Evolutionary conservation across 2,329 filamentous ascomycete species (phyloP), one percentile per base, ranked within the genome.

Genomic region (Penicillium sp.): DNA sequence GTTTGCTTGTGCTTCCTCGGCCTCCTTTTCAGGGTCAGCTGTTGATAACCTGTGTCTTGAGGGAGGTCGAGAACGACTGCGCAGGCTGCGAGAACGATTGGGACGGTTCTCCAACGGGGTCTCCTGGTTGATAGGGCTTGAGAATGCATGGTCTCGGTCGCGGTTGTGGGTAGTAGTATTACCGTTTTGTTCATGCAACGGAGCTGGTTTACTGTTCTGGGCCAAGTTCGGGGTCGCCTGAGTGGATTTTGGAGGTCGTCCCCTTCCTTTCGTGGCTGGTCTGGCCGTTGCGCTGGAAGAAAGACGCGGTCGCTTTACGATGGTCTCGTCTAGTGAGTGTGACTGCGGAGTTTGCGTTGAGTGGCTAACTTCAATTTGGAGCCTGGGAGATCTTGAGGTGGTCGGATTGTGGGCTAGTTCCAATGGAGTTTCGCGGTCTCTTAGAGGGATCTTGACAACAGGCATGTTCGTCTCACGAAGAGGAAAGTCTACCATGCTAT

Each of bases 221-320:
- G 62, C 35, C 1, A 55, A 6, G 7, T 64, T 59, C 0, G 63
- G 58, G 5, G 64, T 26, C 2, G 64, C 29, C 8, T 68, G 66
- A 52, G 56, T 68, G 21, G 73, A 76, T 61, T 72, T 75, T 38
- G 69, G 67, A 1, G 74, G 73, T 9, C 75, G 71, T 2, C 74
- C 74, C 15, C 46, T 53, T 48, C 60, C 66, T 61, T 38, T 71
- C 35, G 64, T 70, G 7, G 64, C 64, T 23, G 56, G 5, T 7
- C 30, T 64, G n/a, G 56, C 6, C 6, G 23, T 52, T 47, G 26
- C 19, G 47, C 58, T 64, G 19, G 61, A 38, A 3, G 63, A 66
- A 8, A 77, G 66, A 15, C 76, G 72, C 5, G 67, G 73, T 15
- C 75, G 71, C 60, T 78, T 78, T 2, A 65, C 49, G 9, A 68